phyloP scores from a whole-genome alignment of 2,329 filamentous ascomycete species.

The Colletotrichum sp. region DNA sequence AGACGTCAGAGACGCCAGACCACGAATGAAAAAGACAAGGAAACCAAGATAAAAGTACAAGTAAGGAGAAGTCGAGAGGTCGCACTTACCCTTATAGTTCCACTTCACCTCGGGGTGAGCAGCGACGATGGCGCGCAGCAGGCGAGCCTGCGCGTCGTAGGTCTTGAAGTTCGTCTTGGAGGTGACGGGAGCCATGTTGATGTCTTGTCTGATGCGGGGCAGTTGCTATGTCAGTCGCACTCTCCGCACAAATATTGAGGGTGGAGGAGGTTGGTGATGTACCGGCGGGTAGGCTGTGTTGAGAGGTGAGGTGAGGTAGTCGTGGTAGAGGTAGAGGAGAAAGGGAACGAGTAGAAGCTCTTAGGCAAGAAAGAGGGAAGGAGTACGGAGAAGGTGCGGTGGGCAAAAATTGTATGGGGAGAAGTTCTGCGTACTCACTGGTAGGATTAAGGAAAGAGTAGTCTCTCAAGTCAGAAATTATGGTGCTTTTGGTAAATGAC shows the following conservation, averaged over 20 bases:
- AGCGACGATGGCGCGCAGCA: conserved; percentile 66
- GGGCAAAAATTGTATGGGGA: background rate
- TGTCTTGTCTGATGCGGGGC: background rate
- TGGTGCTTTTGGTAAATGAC: background rate
- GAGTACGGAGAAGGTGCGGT: background rate
- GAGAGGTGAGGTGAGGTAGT: background rate
- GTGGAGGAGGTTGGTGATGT: background rate
- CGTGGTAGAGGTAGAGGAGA: background rate
- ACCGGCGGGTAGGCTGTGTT: background rate
- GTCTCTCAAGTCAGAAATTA: background rate
- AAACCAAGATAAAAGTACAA: background rate
- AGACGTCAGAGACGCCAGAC: conserved; percentile 14
- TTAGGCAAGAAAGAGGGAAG: background rate
- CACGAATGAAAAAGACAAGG: background rate
- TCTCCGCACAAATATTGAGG: background rate
- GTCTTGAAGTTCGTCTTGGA: conserved; percentile 61
- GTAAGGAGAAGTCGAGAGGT: background rate
- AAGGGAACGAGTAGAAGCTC: background rate
- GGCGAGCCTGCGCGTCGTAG: conserved; percentile 64
- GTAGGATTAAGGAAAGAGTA: background rate
- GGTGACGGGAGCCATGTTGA: conserved; percentile 46
- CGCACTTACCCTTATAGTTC: conserved; percentile 64
- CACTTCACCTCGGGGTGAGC: conserved; percentile 59
- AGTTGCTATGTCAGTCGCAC: background rate
- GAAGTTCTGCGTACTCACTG: background rate